Evolutionary conservation across 1,284 basidiomycete genomes (phyloP), one percentile per base, ranked within the genome.

Genomic region (Cutaneotrichosporon mucoides): DNA sequence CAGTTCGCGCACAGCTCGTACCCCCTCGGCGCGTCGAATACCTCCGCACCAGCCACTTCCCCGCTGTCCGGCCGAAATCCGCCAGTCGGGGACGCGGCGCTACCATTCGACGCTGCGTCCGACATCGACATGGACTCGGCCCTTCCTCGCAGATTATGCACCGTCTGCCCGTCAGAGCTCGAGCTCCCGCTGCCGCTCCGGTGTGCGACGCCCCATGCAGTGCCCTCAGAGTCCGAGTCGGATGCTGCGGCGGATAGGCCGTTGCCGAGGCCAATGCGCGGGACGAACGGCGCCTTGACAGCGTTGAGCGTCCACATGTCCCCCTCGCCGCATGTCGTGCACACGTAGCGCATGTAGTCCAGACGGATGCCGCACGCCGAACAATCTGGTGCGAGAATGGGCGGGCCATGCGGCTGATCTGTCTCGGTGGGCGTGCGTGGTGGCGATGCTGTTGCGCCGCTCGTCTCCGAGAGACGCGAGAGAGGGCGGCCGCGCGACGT

Each of bases 1-100:
- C 91, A 95, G 11, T 79, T 81, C 0, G 84, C 81, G 73, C 91
- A 95, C 34, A 94, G 83, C 73, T 94, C 91, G 72, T 88, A 93
- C 0, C 92, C 91, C 15, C 69, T 73, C 84, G 65, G 64, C 40
- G 53, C 44, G 13, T 24, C 24, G 24, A 24, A 24, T 24, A 24
- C 24, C 24, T 24, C 24, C 24, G 24, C 24, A 24, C 24, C 24
- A 24, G 24, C 24, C 24, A 24, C 24, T 24, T 24, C 24, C 24
- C 24, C 24, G 24, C 24, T 24, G 24, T 24, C 24, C 24, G 24
- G 24, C 24, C 24, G 24, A 24, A 24, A 24, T 24, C 24, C 24
- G 24, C 24, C 24, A 24, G 24, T 24, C 24, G 24, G 24, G 24
- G 24, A 24, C 24, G 62, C 53, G 8, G 66, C 61, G 36, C 54